Base-by-base conservation (phyloP, 2,329 filamentous ascomycete genomes). In the Davidsoniella neocaledoniae region DNA sequence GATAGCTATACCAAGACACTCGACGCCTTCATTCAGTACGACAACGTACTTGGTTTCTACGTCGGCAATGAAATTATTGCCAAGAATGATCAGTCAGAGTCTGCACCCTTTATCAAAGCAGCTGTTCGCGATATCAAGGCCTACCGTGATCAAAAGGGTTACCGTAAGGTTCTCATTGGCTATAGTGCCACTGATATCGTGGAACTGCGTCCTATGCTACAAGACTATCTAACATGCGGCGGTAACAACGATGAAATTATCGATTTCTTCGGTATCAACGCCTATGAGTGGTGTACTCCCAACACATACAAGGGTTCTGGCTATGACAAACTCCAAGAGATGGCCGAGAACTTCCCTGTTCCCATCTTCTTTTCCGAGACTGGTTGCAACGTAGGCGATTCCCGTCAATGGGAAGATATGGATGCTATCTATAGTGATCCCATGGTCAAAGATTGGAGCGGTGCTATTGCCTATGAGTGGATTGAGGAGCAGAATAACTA, bases 341-440 rank as follows among this genome's bases (percentile, higher is more conserved):
- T 82, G 55, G 79, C 83, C 5, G 72, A 73, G 37, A 64, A 76
- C 57, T 88, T 86, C 63, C 81, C 79, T 43, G 77, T 93, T n/a
- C 86, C 85, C 17, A 86, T 91, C 58, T 88, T 87, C 70, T 86
- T 94, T 66, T 88, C 84, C 33, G 86, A 94, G 65, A 91, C 85
- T 2, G 86, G 86, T 52, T 94, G 86, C 72, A 88, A 84, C 61
- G 71, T 68, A 1, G 57, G 57, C 5, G 65, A 66, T 1, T 78
- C 80, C 0, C 73, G 82, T 41, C 66, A 70, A 1, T 86, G 83
- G 60, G 69, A 70, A 21, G 82, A 94, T 60, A 84, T 91, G 63
- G 70, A 74, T 39, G 79, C 84, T 46, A 85, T 94, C 57, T 82
- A 91, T 58, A 81, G 83, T 41, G 57, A 70, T 0, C 65, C 84